Percentiles rank a stretch among this genome's conserved stretches.
Evolutionary conservation across 352 stramenopile genomes (phyloP).

Genomic region (Elongisporangium anandrum): DNA sequence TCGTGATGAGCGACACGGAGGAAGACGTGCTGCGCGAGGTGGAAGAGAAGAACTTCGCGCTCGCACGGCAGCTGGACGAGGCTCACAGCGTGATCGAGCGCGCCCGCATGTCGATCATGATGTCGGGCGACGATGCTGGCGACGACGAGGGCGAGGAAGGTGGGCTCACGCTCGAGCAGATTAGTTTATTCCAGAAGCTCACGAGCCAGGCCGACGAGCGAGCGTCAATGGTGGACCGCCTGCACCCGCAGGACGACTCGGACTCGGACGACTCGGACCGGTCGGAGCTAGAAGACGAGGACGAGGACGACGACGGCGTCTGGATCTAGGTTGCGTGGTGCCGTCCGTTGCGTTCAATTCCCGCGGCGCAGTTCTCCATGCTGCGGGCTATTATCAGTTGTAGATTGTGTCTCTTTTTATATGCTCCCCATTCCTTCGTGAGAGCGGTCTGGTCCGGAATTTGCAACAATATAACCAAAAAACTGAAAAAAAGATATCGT

Average conservation of each 20-base stretch:
- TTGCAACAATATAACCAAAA: neutral
- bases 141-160: constrained; percentile 51
- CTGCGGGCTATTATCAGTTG: neutral
- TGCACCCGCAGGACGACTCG: constrained; percentile 74
- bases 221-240: constrained; percentile 77
- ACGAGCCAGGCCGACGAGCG: constrained; percentile 82
- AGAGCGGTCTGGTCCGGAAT: neutral
- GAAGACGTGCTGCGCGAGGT: constrained; percentile 67
- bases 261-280: constrained; percentile 66
- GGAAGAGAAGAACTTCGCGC: constrained; percentile 83
- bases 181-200: constrained; percentile 92
- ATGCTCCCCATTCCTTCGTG: neutral
- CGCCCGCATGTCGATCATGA: constrained; percentile 84
- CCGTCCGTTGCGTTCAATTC: neutral
- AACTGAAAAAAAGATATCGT: neutral
- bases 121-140: constrained; percentile 58
- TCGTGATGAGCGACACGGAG: constrained; percentile 64
- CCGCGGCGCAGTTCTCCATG: neutral
- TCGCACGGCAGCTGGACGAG: constrained; percentile 77
- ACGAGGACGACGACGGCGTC: constrained; percentile 72
- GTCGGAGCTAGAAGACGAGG: constrained; percentile 42
- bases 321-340: constrained; percentile 72
- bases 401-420: neutral
- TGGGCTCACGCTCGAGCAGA: constrained; percentile 77
- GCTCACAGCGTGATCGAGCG: constrained; percentile 82